Conservation (phyloP, 2,329 filamentous ascomycete species). For the Xylogone sp. region DNA sequence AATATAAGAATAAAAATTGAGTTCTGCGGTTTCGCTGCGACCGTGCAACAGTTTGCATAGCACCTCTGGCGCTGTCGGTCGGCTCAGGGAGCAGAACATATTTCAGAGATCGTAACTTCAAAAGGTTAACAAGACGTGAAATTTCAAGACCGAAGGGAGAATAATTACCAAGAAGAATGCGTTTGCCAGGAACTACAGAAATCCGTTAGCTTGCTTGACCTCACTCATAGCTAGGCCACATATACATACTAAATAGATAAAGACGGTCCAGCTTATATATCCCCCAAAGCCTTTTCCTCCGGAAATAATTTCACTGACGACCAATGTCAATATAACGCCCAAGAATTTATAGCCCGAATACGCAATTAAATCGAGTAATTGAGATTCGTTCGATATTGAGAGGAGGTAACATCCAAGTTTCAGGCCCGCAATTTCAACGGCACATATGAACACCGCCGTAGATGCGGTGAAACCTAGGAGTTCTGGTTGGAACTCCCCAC, state of each 20-base stretch:
- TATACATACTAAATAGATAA: slow-evolving; percentile 64
- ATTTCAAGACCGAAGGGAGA: not conserved
- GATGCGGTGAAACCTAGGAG: slow-evolving; percentile 86
- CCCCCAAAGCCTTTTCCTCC: slow-evolving; percentile 78
- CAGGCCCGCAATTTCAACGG: slow-evolving; percentile 83
- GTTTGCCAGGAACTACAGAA: slow-evolving; percentile 71
- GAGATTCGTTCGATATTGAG: slow-evolving; percentile 89
- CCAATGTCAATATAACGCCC: slow-evolving; percentile 86
- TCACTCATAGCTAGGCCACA: not conserved
- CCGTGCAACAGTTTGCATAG: slow-evolving; percentile 69
- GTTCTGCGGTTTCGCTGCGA: slow-evolving; percentile 84
- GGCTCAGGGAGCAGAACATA: slow-evolving; percentile 91
- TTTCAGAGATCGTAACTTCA: slow-evolving; percentile 84
- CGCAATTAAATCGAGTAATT: slow-evolving; percentile 88
- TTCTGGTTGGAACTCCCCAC: slow-evolving; percentile 91
- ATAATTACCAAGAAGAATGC: slow-evolving; percentile 83
- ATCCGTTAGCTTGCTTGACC: not conserved
- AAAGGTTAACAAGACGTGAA: slow-evolving; percentile 9
- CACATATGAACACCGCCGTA: slow-evolving; percentile 75
- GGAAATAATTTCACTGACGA: slow-evolving; percentile 73
- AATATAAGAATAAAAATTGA: slow-evolving; percentile 91
- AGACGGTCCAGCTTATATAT: slow-evolving; percentile 85
- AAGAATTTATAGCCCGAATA: slow-evolving; percentile 99
- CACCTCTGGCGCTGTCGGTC: slow-evolving; percentile 53
- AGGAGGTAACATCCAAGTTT: slow-evolving; percentile 92